Base-by-base conservation (phyloP, 1,284 basidiomycete genomes). In the Peniophora sp. region DNA sequence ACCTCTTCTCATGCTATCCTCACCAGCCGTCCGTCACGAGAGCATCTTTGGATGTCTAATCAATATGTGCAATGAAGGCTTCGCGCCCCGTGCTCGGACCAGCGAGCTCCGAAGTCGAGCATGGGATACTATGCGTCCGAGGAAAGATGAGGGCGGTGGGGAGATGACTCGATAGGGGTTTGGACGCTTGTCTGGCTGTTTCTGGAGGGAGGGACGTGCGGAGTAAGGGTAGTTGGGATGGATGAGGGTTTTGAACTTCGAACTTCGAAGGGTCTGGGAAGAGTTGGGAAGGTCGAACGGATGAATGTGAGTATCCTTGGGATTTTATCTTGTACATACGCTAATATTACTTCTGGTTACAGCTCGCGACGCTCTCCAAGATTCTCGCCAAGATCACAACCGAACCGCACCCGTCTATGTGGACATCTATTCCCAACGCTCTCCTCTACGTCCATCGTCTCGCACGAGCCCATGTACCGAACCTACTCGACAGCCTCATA, bases 61-160 rank as follows among this genome's bases (percentile, higher is more conserved):
- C 11, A 88, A 89, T 59, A 66, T 91, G 9, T 85, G 82, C 53
- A 81, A 87, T 56, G 52, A 65, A 1, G 85, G 86, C n/a, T 91
- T 91, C 58, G 71, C 78, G 20, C 77, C 85, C 3, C 83, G 82
- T 59, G 85, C 87, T 3, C 84, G 81, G 56, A 79, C 83, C 0
- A 78, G 85, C 0, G 86, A 89, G 58, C 85, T 89, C 53, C 71
- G 82, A 23, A 64, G 68, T 14, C 75, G 74, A 24, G 79, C 83
- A 3, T 89, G 85, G 84, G 77, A 82, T 48, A 71, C 78, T 3
- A 69, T 90, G 38, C 62, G 71, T 24, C 69, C 67, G 14, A 32
- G 27, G 27, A 32, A 32, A 12, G 27, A 32, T 32, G 78, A 81
- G 2, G 81, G 80, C 2, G 82, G 73, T 20, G 81, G 81, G 0